These are phyloP conservation scores for Chlorella sp. DNA, from an alignment of 139 green algal species.

Conservation along the genomic window DNA sequence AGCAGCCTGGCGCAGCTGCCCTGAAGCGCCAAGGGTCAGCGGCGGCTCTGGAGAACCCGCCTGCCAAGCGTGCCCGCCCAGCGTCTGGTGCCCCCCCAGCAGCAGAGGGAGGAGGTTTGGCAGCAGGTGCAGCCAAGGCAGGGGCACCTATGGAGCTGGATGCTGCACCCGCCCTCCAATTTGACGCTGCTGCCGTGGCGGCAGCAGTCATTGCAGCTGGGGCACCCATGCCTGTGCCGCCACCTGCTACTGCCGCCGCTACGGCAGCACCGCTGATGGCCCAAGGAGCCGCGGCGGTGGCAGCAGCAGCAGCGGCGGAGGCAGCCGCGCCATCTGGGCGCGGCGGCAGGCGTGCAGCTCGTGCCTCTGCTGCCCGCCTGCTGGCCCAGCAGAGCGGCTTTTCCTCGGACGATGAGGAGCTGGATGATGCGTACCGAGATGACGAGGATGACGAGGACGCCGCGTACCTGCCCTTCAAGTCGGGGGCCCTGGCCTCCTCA, in stretches of 20 bases:
- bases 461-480: constrained; percentile 23
- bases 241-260: neutral
- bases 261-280: too few relatives aligned
- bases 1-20: neutral
- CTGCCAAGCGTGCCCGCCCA: constrained; percentile 9
- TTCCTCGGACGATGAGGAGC: neutral
- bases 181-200: neutral
- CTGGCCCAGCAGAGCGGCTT: neutral
- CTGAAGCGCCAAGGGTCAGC: constrained; percentile 8
- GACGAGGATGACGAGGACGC: constrained; percentile 3
- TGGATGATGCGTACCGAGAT: neutral
- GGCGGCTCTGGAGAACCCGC: neutral
- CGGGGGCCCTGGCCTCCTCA: neutral
- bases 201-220: neutral
- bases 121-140: neutral
- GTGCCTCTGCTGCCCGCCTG: neutral
- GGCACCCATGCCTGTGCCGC: neutral
- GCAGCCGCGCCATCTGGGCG: neutral
- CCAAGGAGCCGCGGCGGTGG: neutral
- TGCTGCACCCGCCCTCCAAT: neutral
- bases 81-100: too few relatives aligned
- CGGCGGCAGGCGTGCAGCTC: neutral
- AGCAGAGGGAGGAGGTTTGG: neutral
- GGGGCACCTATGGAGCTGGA: neutral
- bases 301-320: neutral